These are phyloP conservation scores for Plectosphaerella plurivora DNA, from an alignment of 2,329 filamentous ascomycete genomes.

Conservation along the genomic window DNA sequence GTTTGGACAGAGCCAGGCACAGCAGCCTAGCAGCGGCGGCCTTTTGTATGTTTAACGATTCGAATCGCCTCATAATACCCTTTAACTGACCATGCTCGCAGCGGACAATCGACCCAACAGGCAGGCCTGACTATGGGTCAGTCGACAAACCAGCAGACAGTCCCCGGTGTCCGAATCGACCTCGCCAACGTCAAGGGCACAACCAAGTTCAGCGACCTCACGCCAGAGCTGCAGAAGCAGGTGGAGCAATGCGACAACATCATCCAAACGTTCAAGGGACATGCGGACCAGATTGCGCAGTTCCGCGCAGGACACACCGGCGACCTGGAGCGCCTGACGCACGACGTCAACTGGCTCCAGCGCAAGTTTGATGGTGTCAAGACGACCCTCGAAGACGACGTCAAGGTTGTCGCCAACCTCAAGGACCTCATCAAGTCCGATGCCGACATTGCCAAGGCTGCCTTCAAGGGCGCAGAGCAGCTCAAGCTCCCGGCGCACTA, in stretches of 20 bases:
- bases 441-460: constrained; percentile 64
- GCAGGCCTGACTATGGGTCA: constrained; percentile 43
- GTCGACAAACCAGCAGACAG: constrained; percentile 46
- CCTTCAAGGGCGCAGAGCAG: constrained; percentile 71
- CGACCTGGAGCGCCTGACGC: constrained; percentile 40
- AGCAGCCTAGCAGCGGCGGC: constrained; percentile 11
- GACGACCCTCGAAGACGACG: constrained; percentile 48
- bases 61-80: too few species aligned
- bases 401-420: constrained; percentile 60
- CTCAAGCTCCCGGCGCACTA: constrained; percentile 62
- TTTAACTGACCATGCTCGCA: neutral
- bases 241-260: constrained; percentile 75
- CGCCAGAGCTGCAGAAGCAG: constrained; percentile 73
- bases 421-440: constrained; percentile 55
- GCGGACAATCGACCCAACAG: constrained; percentile 7
- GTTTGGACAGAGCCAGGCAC: constrained; percentile 5
- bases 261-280: constrained; percentile 75
- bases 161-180: constrained; percentile 75
- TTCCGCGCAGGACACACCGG: constrained; percentile 55
- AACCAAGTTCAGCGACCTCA: constrained; percentile 86
- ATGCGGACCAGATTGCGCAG: constrained; percentile 71
- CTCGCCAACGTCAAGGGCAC: constrained; percentile 75
- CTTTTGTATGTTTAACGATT: constrained; percentile 22
- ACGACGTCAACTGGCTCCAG: constrained; percentile 45
- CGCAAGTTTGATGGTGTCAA: constrained; percentile 41